These are phyloP conservation scores for Eimeria sp. DNA, from an alignment of 169 alveolate genomes.

Conservation along the genomic window DNA sequence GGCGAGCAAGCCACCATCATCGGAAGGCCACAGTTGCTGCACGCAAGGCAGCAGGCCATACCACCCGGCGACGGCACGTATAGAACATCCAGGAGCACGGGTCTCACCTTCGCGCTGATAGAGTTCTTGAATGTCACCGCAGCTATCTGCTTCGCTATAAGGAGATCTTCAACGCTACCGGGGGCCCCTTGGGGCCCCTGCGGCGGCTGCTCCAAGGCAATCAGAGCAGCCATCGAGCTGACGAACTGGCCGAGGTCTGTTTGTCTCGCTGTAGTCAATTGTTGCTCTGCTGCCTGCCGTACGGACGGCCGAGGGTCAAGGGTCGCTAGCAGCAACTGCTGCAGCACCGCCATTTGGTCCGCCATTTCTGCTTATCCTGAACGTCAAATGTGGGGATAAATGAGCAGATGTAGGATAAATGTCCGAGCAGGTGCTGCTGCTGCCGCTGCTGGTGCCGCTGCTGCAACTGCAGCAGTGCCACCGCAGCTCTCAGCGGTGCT, in stretches of 20 bases:
- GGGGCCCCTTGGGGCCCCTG: constrained; percentile 72
- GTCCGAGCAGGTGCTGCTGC: constrained; percentile 27
- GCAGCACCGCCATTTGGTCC: constrained; percentile 78
- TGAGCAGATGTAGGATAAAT: neutral
- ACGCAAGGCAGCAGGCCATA: neutral
- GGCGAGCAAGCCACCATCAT: neutral
- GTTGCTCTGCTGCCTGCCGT: constrained; percentile 81
- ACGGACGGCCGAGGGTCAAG: constrained; percentile 78
- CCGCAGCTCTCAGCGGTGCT: constrained; percentile 67
- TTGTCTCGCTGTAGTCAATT: constrained; percentile 64
- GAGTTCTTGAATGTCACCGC: constrained; percentile 83
- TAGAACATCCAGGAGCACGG: neutral
- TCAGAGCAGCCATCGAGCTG: constrained; percentile 76
- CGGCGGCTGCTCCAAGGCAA: constrained; percentile 62
- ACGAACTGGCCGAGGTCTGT: constrained; percentile 74
- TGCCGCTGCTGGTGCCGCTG: constrained; percentile 62
- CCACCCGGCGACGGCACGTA: neutral
- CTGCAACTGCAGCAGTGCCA: constrained; percentile 78
- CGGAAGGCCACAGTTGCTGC: neutral
- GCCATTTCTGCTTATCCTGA: constrained; percentile 47
- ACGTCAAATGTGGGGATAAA: neutral
- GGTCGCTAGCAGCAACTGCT: constrained; percentile 81
- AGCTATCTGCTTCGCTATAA: constrained; percentile 80
- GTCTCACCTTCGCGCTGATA: constrained; percentile 83
- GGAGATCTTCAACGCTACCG: constrained; percentile 67